Conservation (phyloP, 164 flowering plant genomes). For the Annona squamosa region DNA sequence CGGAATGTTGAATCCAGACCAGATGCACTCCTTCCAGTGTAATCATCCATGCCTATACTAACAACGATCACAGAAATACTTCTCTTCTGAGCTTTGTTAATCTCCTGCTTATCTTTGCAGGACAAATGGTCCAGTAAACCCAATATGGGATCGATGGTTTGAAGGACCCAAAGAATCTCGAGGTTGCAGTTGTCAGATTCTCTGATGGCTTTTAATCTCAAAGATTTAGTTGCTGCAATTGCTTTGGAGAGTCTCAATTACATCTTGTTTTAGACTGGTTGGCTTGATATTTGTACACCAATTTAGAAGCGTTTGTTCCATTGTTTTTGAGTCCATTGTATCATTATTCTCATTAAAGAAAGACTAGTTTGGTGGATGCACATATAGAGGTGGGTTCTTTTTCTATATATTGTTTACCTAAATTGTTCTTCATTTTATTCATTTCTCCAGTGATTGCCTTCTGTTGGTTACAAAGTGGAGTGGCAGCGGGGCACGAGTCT, state of each 20-base stretch:
- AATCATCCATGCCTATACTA: conserved; percentile 1
- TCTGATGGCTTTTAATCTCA: conserved; percentile 8
- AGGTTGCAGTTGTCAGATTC: conserved; percentile 31
- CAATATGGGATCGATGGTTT: conserved; percentile 38
- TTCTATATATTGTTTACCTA: no score
- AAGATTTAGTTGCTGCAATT: conserved; percentile 5
- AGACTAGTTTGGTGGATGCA: background rate
- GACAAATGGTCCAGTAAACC: conserved; percentile 27
- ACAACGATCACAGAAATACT: background rate
- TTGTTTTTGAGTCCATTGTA: conserved; percentile 10
- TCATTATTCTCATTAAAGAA: conserved; percentile 2
- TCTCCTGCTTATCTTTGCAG: conserved; percentile 14
- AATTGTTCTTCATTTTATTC: no score
- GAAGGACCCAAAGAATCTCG: conserved; percentile 30
- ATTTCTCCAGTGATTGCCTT: no score
- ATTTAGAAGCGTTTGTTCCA: background rate
- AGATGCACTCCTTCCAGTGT: conserved; percentile 31
- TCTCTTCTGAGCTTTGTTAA: background rate
- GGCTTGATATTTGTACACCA: background rate
- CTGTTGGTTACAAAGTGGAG: no score
- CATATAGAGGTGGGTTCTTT: no score
- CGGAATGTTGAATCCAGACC: conserved; percentile 23
- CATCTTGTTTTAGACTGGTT: background rate
- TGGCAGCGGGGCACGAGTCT: no score
- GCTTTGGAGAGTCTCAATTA: background rate